Evolutionary conservation across 78 protist species (phyloP).

Genomic region (Dictyostelium firmibasis): DNA sequence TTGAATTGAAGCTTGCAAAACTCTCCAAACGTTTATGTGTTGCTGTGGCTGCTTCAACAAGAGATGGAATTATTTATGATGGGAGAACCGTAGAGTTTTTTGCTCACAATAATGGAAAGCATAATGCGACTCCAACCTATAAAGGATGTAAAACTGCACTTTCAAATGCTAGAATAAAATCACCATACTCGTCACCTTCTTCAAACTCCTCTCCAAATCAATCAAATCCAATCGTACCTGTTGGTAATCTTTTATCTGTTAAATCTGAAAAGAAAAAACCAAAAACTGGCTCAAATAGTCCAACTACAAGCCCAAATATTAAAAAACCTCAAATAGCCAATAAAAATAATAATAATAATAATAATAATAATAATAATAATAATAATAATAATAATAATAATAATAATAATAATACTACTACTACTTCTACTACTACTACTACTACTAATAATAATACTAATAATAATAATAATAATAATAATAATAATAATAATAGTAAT

Average conservation of each 20-base stretch:
- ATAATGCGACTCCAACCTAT: slow-evolving; percentile 22
- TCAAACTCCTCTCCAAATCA: not conserved
- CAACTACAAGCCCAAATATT: not conserved
- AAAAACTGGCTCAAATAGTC: not conserved
- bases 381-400: too few relatives aligned
- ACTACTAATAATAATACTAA: not conserved
- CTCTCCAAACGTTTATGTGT: slow-evolving; percentile 45
- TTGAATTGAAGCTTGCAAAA: slow-evolving; percentile 60
- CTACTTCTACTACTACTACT: too few relatives aligned
- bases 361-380: too few relatives aligned
- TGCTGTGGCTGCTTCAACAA: slow-evolving; percentile 23
- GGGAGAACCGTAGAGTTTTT: slow-evolving; percentile 48
- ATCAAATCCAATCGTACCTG: not conserved
- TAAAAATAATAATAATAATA: too few relatives aligned
- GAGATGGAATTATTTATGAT: slow-evolving; percentile 47
- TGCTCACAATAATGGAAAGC: slow-evolving; percentile 75
- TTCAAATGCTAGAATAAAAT: not conserved
- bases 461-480: not conserved
- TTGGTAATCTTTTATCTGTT: not conserved
- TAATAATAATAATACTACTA: too few relatives aligned
- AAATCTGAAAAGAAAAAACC: not conserved
- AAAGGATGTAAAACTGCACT: not conserved
- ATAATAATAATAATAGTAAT: not conserved
- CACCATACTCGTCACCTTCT: not conserved
- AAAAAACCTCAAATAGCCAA: not conserved